Evolutionary conservation across 371 early-diverging fungal genomes (phyloP).

Genomic region (Rhizopus microsporus): DNA sequence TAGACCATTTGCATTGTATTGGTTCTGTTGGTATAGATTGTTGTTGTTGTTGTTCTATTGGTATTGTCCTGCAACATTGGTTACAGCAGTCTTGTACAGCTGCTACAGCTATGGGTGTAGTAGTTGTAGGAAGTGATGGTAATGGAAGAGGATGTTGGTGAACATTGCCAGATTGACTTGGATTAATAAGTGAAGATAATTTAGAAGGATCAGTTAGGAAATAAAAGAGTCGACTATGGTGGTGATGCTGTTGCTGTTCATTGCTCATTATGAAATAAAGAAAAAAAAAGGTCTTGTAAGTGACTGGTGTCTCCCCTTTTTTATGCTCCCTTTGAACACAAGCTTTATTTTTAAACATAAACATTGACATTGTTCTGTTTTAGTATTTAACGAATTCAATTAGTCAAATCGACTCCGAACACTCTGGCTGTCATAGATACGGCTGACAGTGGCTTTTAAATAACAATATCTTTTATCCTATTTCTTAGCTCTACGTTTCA

Average conservation of each 20-base stretch:
- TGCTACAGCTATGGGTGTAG: constrained; percentile 20
- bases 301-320: no score
- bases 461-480: no score
- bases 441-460: no score
- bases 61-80: constrained; percentile 22
- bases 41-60: not conserved
- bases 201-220: constrained; percentile 14
- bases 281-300: no score
- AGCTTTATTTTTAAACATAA: no score
- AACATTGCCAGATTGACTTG: not conserved
- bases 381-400: no score
- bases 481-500: no score
- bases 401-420: no score
- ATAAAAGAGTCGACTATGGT: constrained; percentile 18
- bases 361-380: no score
- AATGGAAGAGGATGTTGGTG: not conserved
- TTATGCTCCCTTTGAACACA: no score
- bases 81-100: constrained; percentile 25
- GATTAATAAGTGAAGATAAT: not conserved
- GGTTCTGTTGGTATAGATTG: not conserved
- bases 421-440: no score
- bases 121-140: constrained; percentile 3
- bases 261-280: no score
- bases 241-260: constrained; percentile 7
- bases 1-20: constrained; percentile 74